Conservation (phyloP, 106 monocot genomes). For the Cymbidium sinense region DNA sequence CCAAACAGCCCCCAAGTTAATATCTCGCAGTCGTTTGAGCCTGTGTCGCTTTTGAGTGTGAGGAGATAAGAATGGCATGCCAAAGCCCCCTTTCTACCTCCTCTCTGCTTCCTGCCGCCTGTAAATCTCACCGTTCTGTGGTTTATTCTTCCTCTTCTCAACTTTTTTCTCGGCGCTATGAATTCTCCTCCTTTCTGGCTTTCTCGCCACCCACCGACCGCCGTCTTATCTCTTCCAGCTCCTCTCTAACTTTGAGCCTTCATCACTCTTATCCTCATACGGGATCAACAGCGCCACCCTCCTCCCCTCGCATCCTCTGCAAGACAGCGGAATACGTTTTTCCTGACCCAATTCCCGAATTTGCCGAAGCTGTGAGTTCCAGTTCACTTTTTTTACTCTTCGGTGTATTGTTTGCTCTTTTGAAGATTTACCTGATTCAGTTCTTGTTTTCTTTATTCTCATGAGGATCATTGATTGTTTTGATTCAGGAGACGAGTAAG, state of each 20-base stretch:
- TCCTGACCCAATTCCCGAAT: constrained; percentile 65
- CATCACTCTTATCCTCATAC: not conserved
- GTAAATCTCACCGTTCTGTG: not conserved
- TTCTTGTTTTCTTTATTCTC: not conserved
- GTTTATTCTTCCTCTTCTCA: not conserved
- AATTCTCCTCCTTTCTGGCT: not conserved
- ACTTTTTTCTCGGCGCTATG: not conserved
- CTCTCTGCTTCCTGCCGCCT: no score
- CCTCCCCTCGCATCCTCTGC: constrained; percentile 4
- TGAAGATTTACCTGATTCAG: not conserved
- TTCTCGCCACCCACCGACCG: not conserved
- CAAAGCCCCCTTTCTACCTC: not conserved
- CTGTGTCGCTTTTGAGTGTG: no score
- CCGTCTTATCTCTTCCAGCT: not conserved
- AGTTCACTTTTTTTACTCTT: not conserved
- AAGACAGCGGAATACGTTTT: constrained; percentile 50
- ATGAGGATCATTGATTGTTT: not conserved
- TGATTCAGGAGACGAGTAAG: constrained; percentile 48
- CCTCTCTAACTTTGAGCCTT: not conserved
- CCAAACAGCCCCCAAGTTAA: no score
- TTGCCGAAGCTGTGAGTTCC: constrained; percentile 46
- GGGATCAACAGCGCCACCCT: not conserved
- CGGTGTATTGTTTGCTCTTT: not conserved
- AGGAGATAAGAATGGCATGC: constrained; percentile 1
- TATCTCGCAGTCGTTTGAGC: not conserved